Percentiles rank a stretch among this genome's conserved stretches.
Conservation (phyloP, 441 rosid genomes). For the Isatis lusitanica region DNA sequence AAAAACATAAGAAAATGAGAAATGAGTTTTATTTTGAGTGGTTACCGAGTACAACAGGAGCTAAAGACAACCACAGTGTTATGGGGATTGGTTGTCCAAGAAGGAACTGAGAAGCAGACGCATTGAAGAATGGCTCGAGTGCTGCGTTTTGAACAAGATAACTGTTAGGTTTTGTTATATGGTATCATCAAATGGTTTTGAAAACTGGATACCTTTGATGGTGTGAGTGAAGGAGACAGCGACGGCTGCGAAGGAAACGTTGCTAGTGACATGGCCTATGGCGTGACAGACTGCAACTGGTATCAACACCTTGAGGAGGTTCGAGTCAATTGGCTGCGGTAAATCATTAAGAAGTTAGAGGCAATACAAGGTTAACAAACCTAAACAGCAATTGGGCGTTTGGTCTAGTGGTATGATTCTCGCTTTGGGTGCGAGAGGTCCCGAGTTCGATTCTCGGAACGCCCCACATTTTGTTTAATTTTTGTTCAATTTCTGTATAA, state of each 20-base stretch:
- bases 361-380: rapidly evolving
- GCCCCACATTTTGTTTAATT: not conserved
- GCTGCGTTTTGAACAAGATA: slow-evolving; percentile 45
- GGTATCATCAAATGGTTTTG: not conserved
- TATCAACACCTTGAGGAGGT: slow-evolving; percentile 71
- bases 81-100: slow-evolving; percentile 82
- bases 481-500: not conserved
- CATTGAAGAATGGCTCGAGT: slow-evolving; percentile 98
- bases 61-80: slow-evolving; percentile 80
- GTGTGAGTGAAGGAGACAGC: slow-evolving; percentile 98
- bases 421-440: slow-evolving; percentile 95
- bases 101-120: slow-evolving; percentile 86
- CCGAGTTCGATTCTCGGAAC: slow-evolving; percentile 92
- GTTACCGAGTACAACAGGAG: slow-evolving; percentile 88
- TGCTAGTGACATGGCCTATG: slow-evolving; percentile 86
- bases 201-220: slow-evolving; percentile 56
- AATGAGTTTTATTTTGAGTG: not conserved
- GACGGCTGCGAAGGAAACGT: slow-evolving; percentile 91
- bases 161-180: slow-evolving; percentile 10
- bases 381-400: slow-evolving; percentile 9
- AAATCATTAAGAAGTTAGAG: not conserved
- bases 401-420: slow-evolving; percentile 94
- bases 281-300: slow-evolving; percentile 95
- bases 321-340: slow-evolving; percentile 74
- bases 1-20: slow-evolving; percentile 1